phyloP scores from a whole-genome alignment of 257 asterid species.

The Solanum chiquidenum region DNA sequence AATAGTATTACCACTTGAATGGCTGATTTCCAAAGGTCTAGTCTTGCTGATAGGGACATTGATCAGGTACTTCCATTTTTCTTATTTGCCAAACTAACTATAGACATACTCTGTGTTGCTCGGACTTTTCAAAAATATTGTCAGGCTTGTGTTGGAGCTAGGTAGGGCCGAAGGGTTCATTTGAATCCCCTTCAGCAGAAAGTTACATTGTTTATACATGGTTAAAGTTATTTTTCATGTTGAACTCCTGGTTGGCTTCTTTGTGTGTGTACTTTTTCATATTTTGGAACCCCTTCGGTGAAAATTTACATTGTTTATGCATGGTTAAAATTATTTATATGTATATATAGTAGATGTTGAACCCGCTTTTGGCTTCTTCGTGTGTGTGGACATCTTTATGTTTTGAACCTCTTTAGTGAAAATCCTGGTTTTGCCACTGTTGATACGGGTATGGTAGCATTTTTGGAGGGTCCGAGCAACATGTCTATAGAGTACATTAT shows the following conservation, averaged over 20 bases:
- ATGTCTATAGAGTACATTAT: not conserved
- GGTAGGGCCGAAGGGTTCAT: not conserved
- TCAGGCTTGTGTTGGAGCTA: not conserved
- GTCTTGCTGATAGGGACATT: constrained; percentile 60
- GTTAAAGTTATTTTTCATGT: not conserved
- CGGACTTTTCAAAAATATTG: not conserved
- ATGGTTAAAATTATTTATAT: not conserved
- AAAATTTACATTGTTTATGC: not conserved
- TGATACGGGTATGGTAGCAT: not conserved
- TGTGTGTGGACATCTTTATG: not conserved
- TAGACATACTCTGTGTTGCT: not conserved
- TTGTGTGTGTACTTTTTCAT: not conserved
- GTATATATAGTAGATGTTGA: not conserved
- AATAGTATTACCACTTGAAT: constrained; percentile 61
- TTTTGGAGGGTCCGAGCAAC: not conserved
- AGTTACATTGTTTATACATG: not conserved
- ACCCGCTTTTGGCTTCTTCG: not conserved
- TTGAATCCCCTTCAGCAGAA: not conserved
- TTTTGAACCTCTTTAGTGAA: not conserved
- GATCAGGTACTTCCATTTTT: constrained; percentile 54
- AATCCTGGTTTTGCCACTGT: not conserved
- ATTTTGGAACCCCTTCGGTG: not conserved
- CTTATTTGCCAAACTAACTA: not conserved
- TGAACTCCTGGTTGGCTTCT: not conserved
- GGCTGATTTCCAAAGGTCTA: constrained; percentile 82